Percentiles rank a stretch among this genome's conserved stretches.
Conservation (phyloP, 805 yeast species). For the Metschnikowia vanudenii region DNA sequence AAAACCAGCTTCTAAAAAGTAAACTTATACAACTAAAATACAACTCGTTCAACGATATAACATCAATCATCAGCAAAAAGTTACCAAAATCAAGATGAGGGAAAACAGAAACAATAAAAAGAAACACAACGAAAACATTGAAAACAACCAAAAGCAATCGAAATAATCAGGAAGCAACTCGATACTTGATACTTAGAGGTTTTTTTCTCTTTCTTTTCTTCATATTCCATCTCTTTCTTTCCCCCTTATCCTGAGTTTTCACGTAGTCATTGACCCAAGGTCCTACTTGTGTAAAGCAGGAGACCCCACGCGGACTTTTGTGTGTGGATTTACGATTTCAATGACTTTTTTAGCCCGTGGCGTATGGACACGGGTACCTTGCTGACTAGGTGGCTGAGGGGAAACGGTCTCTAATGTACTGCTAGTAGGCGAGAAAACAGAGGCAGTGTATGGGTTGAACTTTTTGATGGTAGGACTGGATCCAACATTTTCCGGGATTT, state of each 20-base stretch:
- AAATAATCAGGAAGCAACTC: too few species aligned
- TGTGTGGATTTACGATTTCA: slow-evolving; percentile 62
- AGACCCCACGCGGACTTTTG: slow-evolving; percentile 54
- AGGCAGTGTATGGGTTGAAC: slow-evolving; percentile 68
- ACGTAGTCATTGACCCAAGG: neutral
- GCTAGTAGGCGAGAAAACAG: slow-evolving; percentile 53
- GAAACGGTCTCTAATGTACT: slow-evolving; percentile 7
- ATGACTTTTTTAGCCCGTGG: slow-evolving; percentile 59
- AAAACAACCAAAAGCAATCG: too few species aligned
- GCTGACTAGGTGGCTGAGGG: slow-evolving; percentile 3
- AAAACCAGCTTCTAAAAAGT: slow-evolving; percentile 11
- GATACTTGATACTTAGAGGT: too few species aligned
- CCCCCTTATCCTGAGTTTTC: neutral
- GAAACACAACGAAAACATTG: too few species aligned
- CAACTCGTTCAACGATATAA: slow-evolving; percentile 10
- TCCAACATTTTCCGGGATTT: slow-evolving; percentile 39
- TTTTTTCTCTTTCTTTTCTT: neutral
- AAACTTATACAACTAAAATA: slow-evolving; percentile 11
- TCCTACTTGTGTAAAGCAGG: slow-evolving; percentile 33
- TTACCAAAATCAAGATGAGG: neutral
- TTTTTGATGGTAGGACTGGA: slow-evolving; percentile 42
- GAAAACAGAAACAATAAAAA: neutral
- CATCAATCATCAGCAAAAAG: neutral
- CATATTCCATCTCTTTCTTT: neutral
- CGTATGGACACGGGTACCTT: slow-evolving; percentile 40